phyloP scores from a whole-genome alignment of 495 filamentous ascomycete species.

The Terfezia boudieri region DNA sequence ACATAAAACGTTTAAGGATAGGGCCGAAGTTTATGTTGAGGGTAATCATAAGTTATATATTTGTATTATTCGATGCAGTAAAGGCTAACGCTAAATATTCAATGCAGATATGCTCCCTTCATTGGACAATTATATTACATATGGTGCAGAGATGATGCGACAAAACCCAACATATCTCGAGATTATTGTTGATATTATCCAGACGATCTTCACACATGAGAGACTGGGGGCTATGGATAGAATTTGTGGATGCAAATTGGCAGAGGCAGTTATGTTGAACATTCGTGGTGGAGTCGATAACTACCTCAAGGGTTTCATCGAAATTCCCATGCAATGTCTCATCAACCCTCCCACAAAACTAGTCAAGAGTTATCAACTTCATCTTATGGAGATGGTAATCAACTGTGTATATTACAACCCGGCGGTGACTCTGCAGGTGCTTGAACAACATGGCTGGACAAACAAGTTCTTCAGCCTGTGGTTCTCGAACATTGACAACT shows the following conservation, averaged over 20 bases:
- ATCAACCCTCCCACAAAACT: conserved; percentile 41
- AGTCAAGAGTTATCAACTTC: conserved; percentile 77
- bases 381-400: conserved; percentile 98
- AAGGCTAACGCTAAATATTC: not conserved
- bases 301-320: conserved; percentile 66
- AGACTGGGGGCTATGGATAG: conserved; percentile 87
- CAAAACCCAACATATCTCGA: conserved; percentile 69
- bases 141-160: conserved; percentile 54
- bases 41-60: conserved; percentile 8
- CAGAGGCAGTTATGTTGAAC: conserved; percentile 90
- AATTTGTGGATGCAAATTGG: conserved; percentile 97
- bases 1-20: conserved; percentile 87
- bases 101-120: conserved; percentile 76
- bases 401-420: conserved; percentile 97
- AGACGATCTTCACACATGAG: conserved; percentile 48
- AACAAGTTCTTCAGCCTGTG: conserved; percentile 97
- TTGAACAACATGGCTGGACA: conserved; percentile 87
- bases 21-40: conserved; percentile 91
- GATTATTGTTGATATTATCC: conserved; percentile 64
- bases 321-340: conserved; percentile 68
- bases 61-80: not conserved
- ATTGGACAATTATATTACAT: conserved; percentile 88
- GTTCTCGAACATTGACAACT: conserved; percentile 90
- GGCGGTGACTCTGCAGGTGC: conserved; percentile 38
- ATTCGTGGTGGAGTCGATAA: conserved; percentile 76